A percentile compares a stretch with the other conserved stretches of the same genome.
Conservation (phyloP, 225 moss, liverwort and hornwort genomes). For the Lunularia cruciata region DNA sequence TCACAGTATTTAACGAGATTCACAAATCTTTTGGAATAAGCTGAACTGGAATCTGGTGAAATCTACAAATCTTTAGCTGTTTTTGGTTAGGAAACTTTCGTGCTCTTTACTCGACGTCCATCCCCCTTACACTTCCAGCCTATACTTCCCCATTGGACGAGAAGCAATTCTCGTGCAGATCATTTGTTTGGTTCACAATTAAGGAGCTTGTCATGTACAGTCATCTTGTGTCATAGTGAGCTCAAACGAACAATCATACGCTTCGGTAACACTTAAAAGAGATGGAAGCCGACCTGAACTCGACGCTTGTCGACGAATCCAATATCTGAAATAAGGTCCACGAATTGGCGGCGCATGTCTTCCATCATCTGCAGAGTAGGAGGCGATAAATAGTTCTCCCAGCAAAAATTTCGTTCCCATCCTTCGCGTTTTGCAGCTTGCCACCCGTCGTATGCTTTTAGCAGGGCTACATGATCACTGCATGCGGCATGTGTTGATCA, state of each 20-base stretch:
- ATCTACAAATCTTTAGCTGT: too few relatives aligned
- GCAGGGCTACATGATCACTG: constrained; percentile 93
- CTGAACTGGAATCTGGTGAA: too few relatives aligned
- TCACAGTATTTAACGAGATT: too few relatives aligned
- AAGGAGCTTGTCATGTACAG: not conserved
- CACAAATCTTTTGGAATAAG: too few relatives aligned
- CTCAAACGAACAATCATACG: not conserved
- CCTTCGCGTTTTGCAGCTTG: constrained; percentile 83
- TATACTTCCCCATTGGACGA: too few relatives aligned
- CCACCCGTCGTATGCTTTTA: constrained; percentile 89
- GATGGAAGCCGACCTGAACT: constrained; percentile 49
- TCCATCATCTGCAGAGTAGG: constrained; percentile 96
- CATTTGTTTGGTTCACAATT: too few relatives aligned
- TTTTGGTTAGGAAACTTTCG: too few relatives aligned
- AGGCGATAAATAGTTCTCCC: constrained; percentile 86
- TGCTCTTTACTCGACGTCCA: too few relatives aligned
- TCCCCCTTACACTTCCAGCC: too few relatives aligned
- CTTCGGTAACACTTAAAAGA: not conserved
- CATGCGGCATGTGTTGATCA: too few relatives aligned
- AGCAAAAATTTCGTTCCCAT: constrained; percentile 85
- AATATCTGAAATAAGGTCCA: constrained; percentile 88
- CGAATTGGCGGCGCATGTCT: constrained; percentile 93
- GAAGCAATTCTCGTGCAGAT: too few relatives aligned
- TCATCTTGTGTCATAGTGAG: too few relatives aligned
- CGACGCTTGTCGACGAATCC: constrained; percentile 85